Evolutionary conservation across 1,284 basidiomycete genomes (phyloP).

Genomic region (Ustilago hordei): DNA sequence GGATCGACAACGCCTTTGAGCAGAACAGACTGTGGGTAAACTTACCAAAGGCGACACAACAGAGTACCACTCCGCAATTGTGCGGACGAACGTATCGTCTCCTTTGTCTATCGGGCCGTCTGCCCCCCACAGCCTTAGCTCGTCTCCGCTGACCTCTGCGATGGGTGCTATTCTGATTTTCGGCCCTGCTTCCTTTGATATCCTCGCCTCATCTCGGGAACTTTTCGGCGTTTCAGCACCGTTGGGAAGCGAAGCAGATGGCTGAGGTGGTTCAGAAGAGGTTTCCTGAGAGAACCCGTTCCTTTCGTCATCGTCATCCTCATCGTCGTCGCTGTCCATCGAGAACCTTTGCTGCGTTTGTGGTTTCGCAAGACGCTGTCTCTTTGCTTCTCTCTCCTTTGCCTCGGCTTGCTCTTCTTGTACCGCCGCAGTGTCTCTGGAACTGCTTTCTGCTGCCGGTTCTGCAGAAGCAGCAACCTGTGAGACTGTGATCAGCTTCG

Average conservation of each 20-base stretch:
- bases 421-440: neutral
- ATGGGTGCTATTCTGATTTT: slow-evolving; percentile 14
- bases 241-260: neutral
- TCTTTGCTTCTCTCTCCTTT: slow-evolving; percentile 19
- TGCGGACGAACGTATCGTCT: slow-evolving; percentile 45
- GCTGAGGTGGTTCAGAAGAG: slow-evolving; percentile 2
- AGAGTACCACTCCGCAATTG: slow-evolving; percentile 42
- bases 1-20: neutral
- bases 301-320: slow-evolving; percentile 22
- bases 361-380: slow-evolving; percentile 17
- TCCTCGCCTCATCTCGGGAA: neutral
- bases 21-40: neutral
- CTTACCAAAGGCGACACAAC: slow-evolving; percentile 43
- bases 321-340: slow-evolving; percentile 55
- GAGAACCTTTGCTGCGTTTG: slow-evolving; percentile 44
- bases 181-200: neutral
- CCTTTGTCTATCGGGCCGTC: slow-evolving; percentile 52
- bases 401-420: neutral
- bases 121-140: slow-evolving; percentile 45
- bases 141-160: slow-evolving; percentile 14
- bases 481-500: slow-evolving; percentile 28
- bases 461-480: slow-evolving; percentile 5
- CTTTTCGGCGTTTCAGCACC: neutral
- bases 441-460: neutral
- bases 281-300: slow-evolving; percentile 6